Evolutionary conservation across 768 basidiomycete genomes (phyloP), one percentile per base, ranked within the genome.

Genomic region (Podaxis sp.): DNA sequence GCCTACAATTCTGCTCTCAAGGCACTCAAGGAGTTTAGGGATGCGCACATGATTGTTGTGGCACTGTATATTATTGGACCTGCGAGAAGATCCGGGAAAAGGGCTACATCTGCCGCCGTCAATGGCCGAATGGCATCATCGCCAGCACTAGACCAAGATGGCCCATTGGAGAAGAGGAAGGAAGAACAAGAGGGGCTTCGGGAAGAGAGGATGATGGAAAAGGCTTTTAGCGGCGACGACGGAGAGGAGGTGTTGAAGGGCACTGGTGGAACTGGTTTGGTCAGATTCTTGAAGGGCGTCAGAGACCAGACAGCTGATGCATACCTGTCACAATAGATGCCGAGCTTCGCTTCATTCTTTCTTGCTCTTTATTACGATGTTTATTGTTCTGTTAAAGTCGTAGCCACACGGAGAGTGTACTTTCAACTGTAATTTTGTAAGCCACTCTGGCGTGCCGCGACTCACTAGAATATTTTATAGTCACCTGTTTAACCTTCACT

Each of bases 181-280:
- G 67, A 57, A 56, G 75, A 37, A 48, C 56, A 7, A 64, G 50
- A 8, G 57, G 48, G 62, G 57, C 6, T 53, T 46, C 11, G 56
- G 7, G 26, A 53, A 22, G 30, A 44, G 50, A 20, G 22, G 24
- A 33, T 7, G 6, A 41, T 44, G 37, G 58, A 59, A 49, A 49
- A 13, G 50, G 54, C 66, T 64, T 63, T 13, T 11, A 65, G 56
- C 64, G 33, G 6, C 17, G 69, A 37, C 69, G 73, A 65, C 70
- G 80, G 44, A n/a, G 58, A 66, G 15, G 66, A 57, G 1, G 69
- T 71, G 3, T 55, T 85, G 60, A 84, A 80, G 64, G 91, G 91
- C 1, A 93, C 92, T 0, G 93, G 93, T 8, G 93, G 93, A 1
- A 93, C 92, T 0, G 82, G 87, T 54, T 73, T 95, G 50, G 85